These are phyloP conservation scores for Fusarium torreyae DNA, from an alignment of 2,329 filamentous ascomycete genomes.

Conservation along the genomic window DNA sequence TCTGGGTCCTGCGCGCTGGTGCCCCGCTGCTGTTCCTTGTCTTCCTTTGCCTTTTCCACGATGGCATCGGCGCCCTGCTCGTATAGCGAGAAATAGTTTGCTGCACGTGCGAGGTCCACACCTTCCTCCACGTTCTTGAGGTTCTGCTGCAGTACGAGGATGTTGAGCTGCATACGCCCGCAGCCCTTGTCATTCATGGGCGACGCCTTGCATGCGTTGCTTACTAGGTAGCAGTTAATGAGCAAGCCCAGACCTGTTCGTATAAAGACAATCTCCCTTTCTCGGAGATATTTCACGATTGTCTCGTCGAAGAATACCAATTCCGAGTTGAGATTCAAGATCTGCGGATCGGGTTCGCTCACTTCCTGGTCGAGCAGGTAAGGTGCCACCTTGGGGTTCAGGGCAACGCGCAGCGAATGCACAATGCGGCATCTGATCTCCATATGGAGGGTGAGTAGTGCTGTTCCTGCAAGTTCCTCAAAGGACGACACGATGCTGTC, in stretches of 20 bases:
- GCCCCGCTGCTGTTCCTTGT: conserved; percentile 55
- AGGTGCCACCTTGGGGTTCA: conserved; percentile 72
- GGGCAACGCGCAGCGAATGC: conserved; percentile 78
- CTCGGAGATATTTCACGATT: conserved; percentile 78
- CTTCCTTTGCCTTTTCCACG: conserved; percentile 72
- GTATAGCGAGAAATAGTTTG: conserved; percentile 79
- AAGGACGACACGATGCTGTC: conserved; percentile 89
- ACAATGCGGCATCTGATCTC: conserved; percentile 90
- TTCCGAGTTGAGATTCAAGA: conserved; percentile 87
- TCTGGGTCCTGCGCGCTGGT: conserved; percentile 56
- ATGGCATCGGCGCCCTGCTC: conserved; percentile 75
- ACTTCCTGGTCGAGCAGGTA: conserved; percentile 80
- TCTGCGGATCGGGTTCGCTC: conserved; percentile 81
- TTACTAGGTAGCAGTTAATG: conserved; percentile 84
- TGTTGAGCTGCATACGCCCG: conserved; percentile 92
- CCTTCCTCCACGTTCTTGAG: conserved; percentile 90
- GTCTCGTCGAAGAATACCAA: conserved; percentile 92
- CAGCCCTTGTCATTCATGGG: conserved; percentile 89
- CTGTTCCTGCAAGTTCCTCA: conserved; percentile 82
- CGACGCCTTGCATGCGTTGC: conserved; percentile 78
- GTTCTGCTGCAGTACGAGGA: conserved; percentile 95
- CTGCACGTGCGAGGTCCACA: conserved; percentile 74
- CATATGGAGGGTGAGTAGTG: conserved; percentile 88
- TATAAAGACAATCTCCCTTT: conserved; percentile 81
- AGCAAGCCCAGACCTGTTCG: conserved; percentile 82